phyloP scores from a whole-genome alignment of 1,284 basidiomycete genomes.

The Trametes sp. region DNA sequence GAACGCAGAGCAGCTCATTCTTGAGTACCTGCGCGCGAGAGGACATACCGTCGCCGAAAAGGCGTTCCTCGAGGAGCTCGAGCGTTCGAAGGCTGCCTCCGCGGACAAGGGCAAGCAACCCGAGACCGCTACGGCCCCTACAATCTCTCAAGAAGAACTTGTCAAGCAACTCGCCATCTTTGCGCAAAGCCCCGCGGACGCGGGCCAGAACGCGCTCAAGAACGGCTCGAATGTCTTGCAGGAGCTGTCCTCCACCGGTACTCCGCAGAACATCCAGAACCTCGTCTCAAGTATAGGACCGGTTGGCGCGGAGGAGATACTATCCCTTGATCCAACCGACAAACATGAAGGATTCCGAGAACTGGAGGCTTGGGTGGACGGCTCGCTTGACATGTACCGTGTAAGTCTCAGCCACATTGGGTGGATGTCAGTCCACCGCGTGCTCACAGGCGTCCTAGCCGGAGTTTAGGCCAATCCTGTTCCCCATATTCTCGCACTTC shows the following conservation, averaged over 20 bases:
- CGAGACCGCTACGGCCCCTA: constrained; percentile 44
- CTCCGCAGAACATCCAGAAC: constrained; percentile 72
- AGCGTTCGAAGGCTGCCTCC: constrained; percentile 53
- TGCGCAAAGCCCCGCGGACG: constrained; percentile 66
- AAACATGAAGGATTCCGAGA: constrained; percentile 88
- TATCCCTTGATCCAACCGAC: constrained; percentile 88
- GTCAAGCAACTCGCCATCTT: constrained; percentile 70
- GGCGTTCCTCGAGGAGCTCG: constrained; percentile 75
- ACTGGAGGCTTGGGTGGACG: constrained; percentile 94
- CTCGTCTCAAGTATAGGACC: constrained; percentile 78
- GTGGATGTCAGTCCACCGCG: constrained; percentile 9
- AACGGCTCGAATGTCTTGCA: constrained; percentile 70
- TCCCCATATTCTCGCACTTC: constrained; percentile 97
- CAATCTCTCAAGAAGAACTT: constrained; percentile 68
- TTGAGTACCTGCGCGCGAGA: constrained; percentile 86
- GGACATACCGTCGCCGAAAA: constrained; percentile 84
- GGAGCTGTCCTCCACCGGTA: constrained; percentile 69
- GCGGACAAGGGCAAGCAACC: constrained; percentile 56
- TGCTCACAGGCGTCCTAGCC: constrained; percentile 59
- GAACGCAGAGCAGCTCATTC: constrained; percentile 67
- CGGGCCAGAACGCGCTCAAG: constrained; percentile 73
- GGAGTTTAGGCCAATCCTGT: constrained; percentile 91
- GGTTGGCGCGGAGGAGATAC: constrained; percentile 83
- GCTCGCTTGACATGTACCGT: constrained; percentile 86
- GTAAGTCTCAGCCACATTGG: constrained; percentile 49